A percentile compares a stretch with the other conserved stretches of the same genome.
These are phyloP conservation scores for Xylaria arbuscula DNA, from an alignment of 2,329 filamentous ascomycete genomes.

Conservation along the genomic window DNA sequence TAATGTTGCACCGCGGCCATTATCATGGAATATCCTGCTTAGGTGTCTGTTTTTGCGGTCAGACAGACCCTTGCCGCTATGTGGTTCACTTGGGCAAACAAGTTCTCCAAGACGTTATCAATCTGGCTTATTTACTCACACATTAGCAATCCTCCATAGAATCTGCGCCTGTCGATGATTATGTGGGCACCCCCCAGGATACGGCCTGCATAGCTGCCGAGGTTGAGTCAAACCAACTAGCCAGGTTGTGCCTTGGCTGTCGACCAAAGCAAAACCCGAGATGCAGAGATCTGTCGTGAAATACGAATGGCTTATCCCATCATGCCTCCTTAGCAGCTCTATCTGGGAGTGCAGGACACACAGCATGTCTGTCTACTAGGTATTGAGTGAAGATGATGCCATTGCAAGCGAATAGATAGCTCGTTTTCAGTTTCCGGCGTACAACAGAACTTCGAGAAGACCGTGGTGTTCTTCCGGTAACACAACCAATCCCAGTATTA, in stretches of 20 bases:
- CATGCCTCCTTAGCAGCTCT: constrained; percentile 14
- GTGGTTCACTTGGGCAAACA: neutral
- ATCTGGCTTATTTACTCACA: constrained; percentile 10
- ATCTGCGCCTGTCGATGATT: constrained; percentile 16
- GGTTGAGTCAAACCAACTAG: constrained; percentile 7
- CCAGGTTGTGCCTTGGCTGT: constrained; percentile 10
- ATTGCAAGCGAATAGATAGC: constrained; percentile 19
- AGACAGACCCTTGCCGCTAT: constrained; percentile 3
- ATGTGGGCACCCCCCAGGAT: constrained; percentile 11
- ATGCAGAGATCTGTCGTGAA: neutral
- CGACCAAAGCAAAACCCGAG: constrained; percentile 22
- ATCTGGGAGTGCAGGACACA: constrained; percentile 14
- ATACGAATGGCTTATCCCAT: constrained; percentile 8
- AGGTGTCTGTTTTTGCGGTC: constrained; percentile 1
- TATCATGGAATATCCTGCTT: neutral
- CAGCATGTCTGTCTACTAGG: constrained; percentile 4
- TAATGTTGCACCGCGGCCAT: constrained; percentile 23
- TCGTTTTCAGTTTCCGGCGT: constrained; percentile 10
- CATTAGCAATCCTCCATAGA: constrained; percentile 1
- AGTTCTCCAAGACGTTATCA: neutral
- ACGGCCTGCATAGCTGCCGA: constrained; percentile 20
- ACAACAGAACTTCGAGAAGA: constrained; percentile 26
- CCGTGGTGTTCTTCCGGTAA: constrained; percentile 23
- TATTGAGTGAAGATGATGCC: neutral
- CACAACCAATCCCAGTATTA: constrained; percentile 28